Conservation (phyloP, 1,284 basidiomycete species). For the Cerioporus squamosus region DNA sequence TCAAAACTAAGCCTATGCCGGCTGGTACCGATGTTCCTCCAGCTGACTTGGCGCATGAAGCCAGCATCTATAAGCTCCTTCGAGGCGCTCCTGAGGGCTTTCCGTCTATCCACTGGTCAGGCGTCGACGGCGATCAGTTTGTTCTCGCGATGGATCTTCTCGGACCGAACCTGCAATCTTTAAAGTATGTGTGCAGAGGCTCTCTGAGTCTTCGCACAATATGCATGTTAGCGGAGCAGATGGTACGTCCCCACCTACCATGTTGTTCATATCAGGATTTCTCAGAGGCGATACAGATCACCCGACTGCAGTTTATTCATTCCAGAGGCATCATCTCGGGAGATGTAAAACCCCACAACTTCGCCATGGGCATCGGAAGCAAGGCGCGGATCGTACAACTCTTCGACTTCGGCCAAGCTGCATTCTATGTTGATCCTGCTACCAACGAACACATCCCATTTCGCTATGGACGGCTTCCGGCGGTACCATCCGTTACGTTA, state of each 20-base stretch:
- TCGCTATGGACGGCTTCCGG: conserved; percentile 1
- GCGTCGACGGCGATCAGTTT: conserved; percentile 4
- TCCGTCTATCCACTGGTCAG: conserved; percentile 11
- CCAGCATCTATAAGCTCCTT: conserved; percentile 7
- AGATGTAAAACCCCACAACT: conserved; percentile 27
- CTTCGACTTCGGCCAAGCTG: conserved; percentile 21
- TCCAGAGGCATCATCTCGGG: conserved; percentile 20
- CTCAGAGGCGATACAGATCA: neutral
- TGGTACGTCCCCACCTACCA: conserved; percentile 6
- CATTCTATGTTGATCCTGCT: conserved; percentile 12
- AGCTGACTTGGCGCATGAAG: conserved; percentile 8
- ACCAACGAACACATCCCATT: conserved; percentile 21
- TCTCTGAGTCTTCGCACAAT: conserved; percentile 20
- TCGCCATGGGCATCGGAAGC: conserved; percentile 16
- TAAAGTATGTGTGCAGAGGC: conserved; percentile 22
- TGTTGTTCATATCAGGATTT: neutral
- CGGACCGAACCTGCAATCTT: conserved; percentile 14
- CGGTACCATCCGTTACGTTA: conserved; percentile 17
- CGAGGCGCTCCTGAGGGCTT: conserved; percentile 1
- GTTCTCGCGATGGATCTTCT: conserved; percentile 25
- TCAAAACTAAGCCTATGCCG: neutral
- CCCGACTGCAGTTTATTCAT: conserved; percentile 16
- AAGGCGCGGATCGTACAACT: conserved; percentile 12
- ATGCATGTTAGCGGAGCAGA: conserved; percentile 21
- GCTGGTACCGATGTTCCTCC: neutral